Evolutionary conservation across 106 monocot genomes (phyloP), one percentile per base, ranked within the genome.

Genomic region (Chionographis japonica): DNA sequence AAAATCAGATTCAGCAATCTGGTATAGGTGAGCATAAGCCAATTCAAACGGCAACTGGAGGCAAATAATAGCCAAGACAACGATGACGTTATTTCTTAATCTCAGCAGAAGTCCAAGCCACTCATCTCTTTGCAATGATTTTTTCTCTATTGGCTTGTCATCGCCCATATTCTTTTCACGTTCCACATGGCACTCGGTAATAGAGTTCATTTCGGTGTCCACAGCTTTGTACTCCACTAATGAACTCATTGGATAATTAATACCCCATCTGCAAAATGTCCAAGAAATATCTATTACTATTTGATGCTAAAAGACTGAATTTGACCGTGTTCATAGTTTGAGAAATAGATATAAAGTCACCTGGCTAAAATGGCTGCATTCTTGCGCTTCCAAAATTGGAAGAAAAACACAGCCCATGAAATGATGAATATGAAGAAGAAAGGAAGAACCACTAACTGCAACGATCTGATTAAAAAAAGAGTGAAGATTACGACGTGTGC

Each of bases 301-400:
- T 65, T 50, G 5, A 51, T 58, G 7, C 19, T 12, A 15, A 65
- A 51, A 8, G 2, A 18, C 6, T 39, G 36, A 14, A 14, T 61
- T 9, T 12, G 2, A 12, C 1, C 19, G 10, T 6, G 27, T 27
- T 27, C 27, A 27, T 14, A 77, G 37, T 16, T 56, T 56, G 58
- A 67, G 27, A 43, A 60, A 58, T 6, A 41, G 35, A 55, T 8
- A 53, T 8, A 41, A 12, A 12, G 3, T 71, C 60, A 94, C 94
- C 90, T 90, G 40, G 87, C 87, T 58, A 90, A 68, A 74, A 94
- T 77, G 51, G 87, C 82, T 57, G 87, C 77, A 73, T 94, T 94
- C 54, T 94, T 90, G 14, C 94, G 86, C 66, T 94, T 94, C 94
- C 94, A 94, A 65, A 94, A 94, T 72, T 90, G 94, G 65, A 94